These are phyloP conservation scores for Scenedesmus sp. DNA, from an alignment of 163 green algal species.

Conservation along the genomic window DNA sequence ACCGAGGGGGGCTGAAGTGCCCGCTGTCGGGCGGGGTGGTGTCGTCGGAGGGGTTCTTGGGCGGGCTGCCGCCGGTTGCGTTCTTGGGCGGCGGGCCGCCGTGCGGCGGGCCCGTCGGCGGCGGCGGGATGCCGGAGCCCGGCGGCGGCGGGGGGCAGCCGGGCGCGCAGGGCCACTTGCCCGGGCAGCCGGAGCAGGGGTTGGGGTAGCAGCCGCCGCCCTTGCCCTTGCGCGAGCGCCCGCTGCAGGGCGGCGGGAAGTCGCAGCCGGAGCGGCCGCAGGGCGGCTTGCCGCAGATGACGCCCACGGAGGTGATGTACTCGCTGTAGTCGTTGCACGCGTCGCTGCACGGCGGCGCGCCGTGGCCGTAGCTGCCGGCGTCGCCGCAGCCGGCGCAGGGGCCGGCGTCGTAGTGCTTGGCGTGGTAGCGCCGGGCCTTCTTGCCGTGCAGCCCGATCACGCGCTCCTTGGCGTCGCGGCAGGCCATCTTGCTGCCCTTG, in stretches of 20 bases:
- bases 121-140: not conserved
- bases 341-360: not conserved
- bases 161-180: not conserved
- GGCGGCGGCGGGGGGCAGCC: not conserved
- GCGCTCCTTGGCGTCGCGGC: not conserved
- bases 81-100: not conserved
- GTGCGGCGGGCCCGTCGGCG: not conserved
- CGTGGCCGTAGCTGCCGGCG: not conserved
- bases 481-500: slow-evolving; percentile 10
- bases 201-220: slow-evolving; percentile 10
- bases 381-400: too few relatives aligned
- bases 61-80: not conserved
- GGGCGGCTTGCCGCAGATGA: slow-evolving; percentile 5
- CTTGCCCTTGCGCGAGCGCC: not conserved
- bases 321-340: not conserved
- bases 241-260: slow-evolving; percentile 1
- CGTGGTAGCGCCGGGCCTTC: slow-evolving; percentile 4
- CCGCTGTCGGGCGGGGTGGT: not conserved
- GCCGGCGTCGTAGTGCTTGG: not conserved
- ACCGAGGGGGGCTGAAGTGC: too few relatives aligned
- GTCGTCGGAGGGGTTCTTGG: not conserved
- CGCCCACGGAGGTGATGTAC: slow-evolving; percentile 8
- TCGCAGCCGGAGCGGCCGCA: not conserved
- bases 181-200: not conserved
- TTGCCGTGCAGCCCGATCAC: slow-evolving; percentile 4